A percentile compares a stretch with the other conserved stretches of the same genome.
These are phyloP conservation scores for Phlebiopsis gigantea DNA, from an alignment of 768 basidiomycete species.

Conservation along the genomic window DNA sequence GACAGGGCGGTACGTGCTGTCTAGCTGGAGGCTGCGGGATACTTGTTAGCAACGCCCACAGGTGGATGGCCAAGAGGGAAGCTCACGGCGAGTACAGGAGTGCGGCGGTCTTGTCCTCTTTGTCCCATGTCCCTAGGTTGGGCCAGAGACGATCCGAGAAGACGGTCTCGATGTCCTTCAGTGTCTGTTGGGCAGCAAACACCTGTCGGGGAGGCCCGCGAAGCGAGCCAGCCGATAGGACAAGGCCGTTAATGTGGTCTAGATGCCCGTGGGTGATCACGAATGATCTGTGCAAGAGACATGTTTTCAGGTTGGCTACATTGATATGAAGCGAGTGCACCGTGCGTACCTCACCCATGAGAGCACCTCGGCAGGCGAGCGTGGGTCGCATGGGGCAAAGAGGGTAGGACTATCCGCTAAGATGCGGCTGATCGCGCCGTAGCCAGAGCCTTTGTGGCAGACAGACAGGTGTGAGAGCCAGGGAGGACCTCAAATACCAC, in stretches of 20 bases:
- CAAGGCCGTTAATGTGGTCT: slow-evolving; percentile 81
- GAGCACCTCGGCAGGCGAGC: slow-evolving; percentile 47
- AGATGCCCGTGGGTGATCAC: slow-evolving; percentile 87
- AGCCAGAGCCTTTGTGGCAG: slow-evolving; percentile 63
- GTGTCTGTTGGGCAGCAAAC: slow-evolving; percentile 51
- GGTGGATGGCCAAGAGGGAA: neutral
- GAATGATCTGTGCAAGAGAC: slow-evolving; percentile 52
- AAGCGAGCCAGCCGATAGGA: slow-evolving; percentile 79
- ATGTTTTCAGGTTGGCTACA: neutral
- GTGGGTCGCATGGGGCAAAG: slow-evolving; percentile 35
- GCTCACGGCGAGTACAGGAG: slow-evolving; percentile 64
- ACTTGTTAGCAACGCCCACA: neutral
- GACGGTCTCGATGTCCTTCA: slow-evolving; percentile 63
- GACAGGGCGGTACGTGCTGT: slow-evolving; percentile 49
- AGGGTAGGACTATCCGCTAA: slow-evolving; percentile 50
- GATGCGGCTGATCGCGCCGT: slow-evolving; percentile 68
- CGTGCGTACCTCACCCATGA: slow-evolving; percentile 26
- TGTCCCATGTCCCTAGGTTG: slow-evolving; percentile 70
- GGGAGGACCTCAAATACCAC: neutral
- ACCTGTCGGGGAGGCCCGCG: slow-evolving; percentile 58
- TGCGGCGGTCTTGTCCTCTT: slow-evolving; percentile 52
- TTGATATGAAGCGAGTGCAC: neutral
- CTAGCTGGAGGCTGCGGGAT: slow-evolving; percentile 41
- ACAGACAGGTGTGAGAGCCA: neutral
- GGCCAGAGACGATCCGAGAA: slow-evolving; percentile 86